Evolutionary conservation across 805 yeast species (phyloP), one percentile per base, ranked within the genome.

Genomic region (Tetrapisispora nanseiensis): DNA sequence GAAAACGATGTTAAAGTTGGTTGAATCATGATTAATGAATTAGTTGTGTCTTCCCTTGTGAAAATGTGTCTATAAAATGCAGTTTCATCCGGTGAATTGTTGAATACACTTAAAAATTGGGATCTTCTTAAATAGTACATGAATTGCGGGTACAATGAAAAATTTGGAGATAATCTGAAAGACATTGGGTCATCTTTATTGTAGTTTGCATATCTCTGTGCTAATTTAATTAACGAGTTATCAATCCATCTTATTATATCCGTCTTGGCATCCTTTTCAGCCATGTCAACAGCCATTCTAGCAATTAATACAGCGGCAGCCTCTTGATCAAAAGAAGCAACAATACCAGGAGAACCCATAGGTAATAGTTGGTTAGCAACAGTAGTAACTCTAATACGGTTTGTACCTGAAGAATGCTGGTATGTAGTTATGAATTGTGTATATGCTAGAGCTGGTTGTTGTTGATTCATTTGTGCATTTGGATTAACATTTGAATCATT

Each of bases 61-160:
- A 92, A 76, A 15, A 86, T 81, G 63, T 92, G 98, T 62, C 97
- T 80, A 67, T 90, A 86, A 66, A 89, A 92, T 30, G 96, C 95
- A 34, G 97, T 87, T 69, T 92, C 99, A 69, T 92, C 99, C 2
- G 98, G 98, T 6, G 98, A 92, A 66, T 89, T 89, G 67, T 92
- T 92, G 73, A 92, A 92, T 35, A 90, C 95, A 63, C 86, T 95
- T 62, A 92, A 70, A 63, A 92, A 89, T 66, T 90, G 97, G 1
- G 97, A 86, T 63, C 98, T 81, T 68, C 98, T 83, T 66, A 92
- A 72, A 62, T 92, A 94, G 68, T 83, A 92, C 66, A 92, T 82
- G 58, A 92, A 94, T 65, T 92, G 98, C 22, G 99, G 99, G 59
- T 86, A 83, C 60, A 90, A 70, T 34, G 86, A 77, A 63, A 86